Conservation (phyloP, 139 green algal genomes). For the Ettlia oleoabundans region DNA sequence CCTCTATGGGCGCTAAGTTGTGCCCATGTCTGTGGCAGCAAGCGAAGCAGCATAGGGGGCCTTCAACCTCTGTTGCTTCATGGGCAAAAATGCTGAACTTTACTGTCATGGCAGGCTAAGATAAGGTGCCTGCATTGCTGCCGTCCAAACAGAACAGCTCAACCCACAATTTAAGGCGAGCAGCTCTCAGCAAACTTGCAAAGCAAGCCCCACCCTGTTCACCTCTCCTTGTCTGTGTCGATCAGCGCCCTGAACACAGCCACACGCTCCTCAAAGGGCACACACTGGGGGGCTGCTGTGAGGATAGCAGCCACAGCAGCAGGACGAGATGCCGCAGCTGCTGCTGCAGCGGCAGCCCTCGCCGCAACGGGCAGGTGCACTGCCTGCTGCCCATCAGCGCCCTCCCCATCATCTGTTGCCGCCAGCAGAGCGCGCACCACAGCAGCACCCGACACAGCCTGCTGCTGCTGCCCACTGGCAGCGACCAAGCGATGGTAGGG, state of each 20-base stretch:
- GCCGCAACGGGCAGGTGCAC: background rate
- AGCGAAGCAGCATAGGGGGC: background rate
- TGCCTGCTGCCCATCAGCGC: background rate
- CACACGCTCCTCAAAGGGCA: conserved; percentile 74
- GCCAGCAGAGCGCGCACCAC: conserved; percentile 41
- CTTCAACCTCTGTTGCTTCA: too few species aligned
- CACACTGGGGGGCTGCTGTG: conserved; percentile 61
- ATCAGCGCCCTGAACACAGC: conserved; percentile 71
- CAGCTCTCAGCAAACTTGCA: too few species aligned
- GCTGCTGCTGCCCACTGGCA: background rate
- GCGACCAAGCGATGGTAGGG: conserved; percentile 60
- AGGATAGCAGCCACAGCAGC: conserved; percentile 63
- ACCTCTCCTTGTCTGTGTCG: conserved; percentile 59
- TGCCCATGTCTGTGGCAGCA: conserved; percentile 37
- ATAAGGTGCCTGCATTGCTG: too few species aligned
- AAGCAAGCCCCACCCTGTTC: too few species aligned
- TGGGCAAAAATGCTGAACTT: too few species aligned
- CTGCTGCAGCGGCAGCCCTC: background rate
- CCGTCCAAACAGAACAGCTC: too few species aligned
- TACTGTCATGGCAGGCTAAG: too few species aligned
- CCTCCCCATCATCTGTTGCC: background rate
- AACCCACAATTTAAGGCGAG: too few species aligned
- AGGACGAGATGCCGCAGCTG: conserved; percentile 41
- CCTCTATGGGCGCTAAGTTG: conserved; percentile 50
- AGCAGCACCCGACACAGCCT: conserved; percentile 45